Conservation (phyloP, 2,329 filamentous ascomycete species). For the Colletotrichum chrysophilum region DNA sequence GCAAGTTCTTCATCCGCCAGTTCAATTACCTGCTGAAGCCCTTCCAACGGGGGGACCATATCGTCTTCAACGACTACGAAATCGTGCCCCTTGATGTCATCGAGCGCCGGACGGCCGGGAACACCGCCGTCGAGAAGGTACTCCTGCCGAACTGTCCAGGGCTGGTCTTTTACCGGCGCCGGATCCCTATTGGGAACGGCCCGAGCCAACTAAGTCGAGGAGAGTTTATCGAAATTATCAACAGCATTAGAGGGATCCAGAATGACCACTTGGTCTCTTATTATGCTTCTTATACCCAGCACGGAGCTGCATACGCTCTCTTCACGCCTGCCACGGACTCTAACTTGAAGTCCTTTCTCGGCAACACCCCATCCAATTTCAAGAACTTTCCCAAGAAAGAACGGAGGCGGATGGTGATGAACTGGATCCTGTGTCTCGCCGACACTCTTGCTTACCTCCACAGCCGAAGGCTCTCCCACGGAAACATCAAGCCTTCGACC, state of each 20-base stretch:
- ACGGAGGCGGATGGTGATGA: conserved; percentile 65
- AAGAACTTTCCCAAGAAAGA: conserved; percentile 66
- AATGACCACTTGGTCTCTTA: conserved; percentile 75
- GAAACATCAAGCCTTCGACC: conserved; percentile 73
- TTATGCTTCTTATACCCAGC: conserved; percentile 73
- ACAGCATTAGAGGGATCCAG: conserved; percentile 60
- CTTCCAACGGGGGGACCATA: conserved; percentile 64
- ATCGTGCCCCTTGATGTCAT: conserved; percentile 72
- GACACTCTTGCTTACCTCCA: conserved; percentile 74
- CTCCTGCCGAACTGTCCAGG: conserved; percentile 67
- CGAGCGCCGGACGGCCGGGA: conserved; percentile 56
- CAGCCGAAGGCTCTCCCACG: conserved; percentile 66
- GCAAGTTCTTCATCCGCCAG: conserved; percentile 73
- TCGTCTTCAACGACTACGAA: conserved; percentile 70
- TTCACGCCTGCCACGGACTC: conserved; percentile 71
- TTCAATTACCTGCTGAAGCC: conserved; percentile 73
- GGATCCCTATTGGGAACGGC: conserved; percentile 56
- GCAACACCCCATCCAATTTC: conserved; percentile 65
- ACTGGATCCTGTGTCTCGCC: conserved; percentile 77
- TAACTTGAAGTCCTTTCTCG: conserved; percentile 70
- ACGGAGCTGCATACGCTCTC: conserved; percentile 67
- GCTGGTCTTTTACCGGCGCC: conserved; percentile 61
- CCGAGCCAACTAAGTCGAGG: conserved; percentile 50
- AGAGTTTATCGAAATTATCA: conserved; percentile 67
- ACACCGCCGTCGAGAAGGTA: conserved; percentile 59